phyloP scores from a whole-genome alignment of 495 filamentous ascomycete species.

The Cetradonia linearis region DNA sequence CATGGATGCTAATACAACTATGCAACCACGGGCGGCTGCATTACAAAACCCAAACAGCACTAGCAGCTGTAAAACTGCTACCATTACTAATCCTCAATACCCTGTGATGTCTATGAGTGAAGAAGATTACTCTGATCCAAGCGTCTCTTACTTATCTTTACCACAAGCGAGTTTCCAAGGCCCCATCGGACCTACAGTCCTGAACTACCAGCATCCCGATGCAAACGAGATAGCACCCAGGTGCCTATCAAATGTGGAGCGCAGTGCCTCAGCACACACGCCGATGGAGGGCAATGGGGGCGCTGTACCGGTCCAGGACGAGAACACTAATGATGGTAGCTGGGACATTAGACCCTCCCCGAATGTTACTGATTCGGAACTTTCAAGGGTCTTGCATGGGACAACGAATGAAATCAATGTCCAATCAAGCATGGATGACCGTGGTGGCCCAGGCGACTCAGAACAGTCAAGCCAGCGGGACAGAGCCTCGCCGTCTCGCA shows the following conservation, averaged over 20 bases:
- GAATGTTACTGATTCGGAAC: no score
- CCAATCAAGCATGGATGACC: background rate
- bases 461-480: background rate
- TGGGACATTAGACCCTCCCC: no score
- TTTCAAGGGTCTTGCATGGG: no score
- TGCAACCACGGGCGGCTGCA: background rate
- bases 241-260: no score
- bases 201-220: background rate
- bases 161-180: background rate
- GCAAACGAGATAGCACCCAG: background rate
- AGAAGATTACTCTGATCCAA: background rate
- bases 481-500: background rate
- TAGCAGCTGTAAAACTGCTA: background rate
- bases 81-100: background rate
- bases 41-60: no score
- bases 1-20: no score
- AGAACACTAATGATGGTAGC: no score
- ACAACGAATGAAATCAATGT: background rate
- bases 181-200: background rate
- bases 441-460: background rate
- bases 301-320: no score
- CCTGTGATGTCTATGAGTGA: background rate
- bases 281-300: no score
- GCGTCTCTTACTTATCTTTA: background rate
- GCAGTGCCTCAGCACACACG: no score